Evolutionary conservation across 495 filamentous ascomycete species (phyloP).

Genomic region (Trichoderma reesei): DNA sequence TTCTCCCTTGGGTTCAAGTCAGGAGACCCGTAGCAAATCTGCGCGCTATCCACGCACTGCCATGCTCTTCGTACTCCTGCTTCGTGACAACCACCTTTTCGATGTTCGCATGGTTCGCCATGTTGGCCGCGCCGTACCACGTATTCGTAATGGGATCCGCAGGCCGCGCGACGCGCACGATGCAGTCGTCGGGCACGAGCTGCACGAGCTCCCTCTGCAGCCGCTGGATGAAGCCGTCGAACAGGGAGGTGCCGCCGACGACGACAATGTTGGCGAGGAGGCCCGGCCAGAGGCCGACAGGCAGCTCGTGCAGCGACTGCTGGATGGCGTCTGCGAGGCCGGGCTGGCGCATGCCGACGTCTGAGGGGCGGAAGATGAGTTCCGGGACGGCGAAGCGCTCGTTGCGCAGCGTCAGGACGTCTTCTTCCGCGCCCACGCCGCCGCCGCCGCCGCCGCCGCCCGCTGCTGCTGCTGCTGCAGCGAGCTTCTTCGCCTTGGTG

Average conservation of each 20-base stretch:
- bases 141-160: constrained; percentile 68
- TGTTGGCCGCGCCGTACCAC: constrained; percentile 72
- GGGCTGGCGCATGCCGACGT: constrained; percentile 80
- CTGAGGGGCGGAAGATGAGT: constrained; percentile 72
- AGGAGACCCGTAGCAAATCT: constrained; percentile 46
- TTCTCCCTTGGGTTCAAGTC: background rate
- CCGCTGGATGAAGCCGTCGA: constrained; percentile 74
- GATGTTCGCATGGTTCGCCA: constrained; percentile 60
- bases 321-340: constrained; percentile 73
- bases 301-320: constrained; percentile 68
- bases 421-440: constrained; percentile 52
- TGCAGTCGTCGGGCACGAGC: constrained; percentile 65
- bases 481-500: constrained; percentile 47
- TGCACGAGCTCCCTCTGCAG: constrained; percentile 69
- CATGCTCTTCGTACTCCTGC: constrained; percentile 83
- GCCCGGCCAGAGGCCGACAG: constrained; percentile 63
- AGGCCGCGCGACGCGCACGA: constrained; percentile 61
- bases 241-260: constrained; percentile 73
- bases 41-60: constrained; percentile 63
- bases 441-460: too few species aligned
- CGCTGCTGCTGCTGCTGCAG: constrained; percentile 22
- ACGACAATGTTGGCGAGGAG: constrained; percentile 82
- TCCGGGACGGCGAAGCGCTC: constrained; percentile 90
- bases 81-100: constrained; percentile 62
- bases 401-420: constrained; percentile 77